Conservation (phyloP, 1,139 yeast genomes). For the Scheffersomyces illinoinensis region DNA sequence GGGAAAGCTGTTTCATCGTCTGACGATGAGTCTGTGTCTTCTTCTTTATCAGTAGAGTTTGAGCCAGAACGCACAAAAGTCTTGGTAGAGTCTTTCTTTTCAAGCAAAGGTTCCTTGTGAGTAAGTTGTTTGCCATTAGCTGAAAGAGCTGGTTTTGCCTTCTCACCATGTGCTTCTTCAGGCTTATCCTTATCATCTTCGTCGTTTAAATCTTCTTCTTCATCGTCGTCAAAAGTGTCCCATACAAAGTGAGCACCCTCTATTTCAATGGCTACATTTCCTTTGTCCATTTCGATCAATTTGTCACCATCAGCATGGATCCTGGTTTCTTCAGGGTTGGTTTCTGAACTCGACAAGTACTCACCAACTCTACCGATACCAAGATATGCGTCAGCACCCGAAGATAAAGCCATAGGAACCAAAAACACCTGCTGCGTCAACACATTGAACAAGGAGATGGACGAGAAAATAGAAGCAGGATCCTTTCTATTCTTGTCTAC, state of each 20-base stretch:
- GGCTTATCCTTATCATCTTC: conserved; percentile 8
- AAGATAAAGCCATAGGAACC: conserved; percentile 70
- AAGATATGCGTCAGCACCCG: conserved; percentile 68
- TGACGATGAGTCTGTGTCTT: conserved; percentile 13
- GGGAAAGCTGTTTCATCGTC: conserved; percentile 10
- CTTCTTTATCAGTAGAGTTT: conserved; percentile 3
- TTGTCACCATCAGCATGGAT: conserved; percentile 17
- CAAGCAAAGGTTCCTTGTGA: conserved; percentile 2
- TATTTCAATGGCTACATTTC: conserved; percentile 13
- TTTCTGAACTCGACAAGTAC: conserved; percentile 41
- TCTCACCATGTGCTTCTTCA: conserved; percentile 4
- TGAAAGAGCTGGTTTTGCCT: conserved; percentile 1
- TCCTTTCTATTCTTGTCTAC: conserved; percentile 41
- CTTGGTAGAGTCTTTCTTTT: not conserved
- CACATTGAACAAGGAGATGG: conserved; percentile 72
- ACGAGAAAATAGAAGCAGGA: conserved; percentile 78
- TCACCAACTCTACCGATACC: conserved; percentile 62
- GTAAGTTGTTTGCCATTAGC: conserved; percentile 2
- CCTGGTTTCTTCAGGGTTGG: conserved; percentile 17
- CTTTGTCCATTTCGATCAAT: conserved; percentile 13
- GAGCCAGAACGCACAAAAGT: not conserved
- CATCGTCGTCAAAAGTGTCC: conserved; percentile 47
- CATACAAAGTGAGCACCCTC: conserved; percentile 56
- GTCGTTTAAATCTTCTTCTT: conserved; percentile 13
- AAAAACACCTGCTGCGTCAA: conserved; percentile 53